phyloP scores from a whole-genome alignment of 1,284 basidiomycete genomes.

The Phylloboletellus chloephorus region DNA sequence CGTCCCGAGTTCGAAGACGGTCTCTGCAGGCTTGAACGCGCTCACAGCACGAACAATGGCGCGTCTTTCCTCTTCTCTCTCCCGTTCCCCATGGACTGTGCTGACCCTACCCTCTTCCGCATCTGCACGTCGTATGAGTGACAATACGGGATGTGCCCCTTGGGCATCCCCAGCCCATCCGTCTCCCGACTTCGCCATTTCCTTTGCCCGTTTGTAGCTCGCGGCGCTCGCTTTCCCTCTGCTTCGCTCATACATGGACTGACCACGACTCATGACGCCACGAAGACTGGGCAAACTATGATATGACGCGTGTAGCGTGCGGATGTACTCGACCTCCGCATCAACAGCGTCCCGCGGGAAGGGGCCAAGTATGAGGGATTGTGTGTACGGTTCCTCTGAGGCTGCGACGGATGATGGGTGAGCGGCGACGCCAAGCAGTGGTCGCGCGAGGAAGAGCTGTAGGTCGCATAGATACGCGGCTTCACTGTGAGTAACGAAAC shows the following conservation, averaged over 20 bases:
- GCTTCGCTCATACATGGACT: constrained; percentile 91
- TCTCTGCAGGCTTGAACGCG: constrained; percentile 83
- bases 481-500: constrained; percentile 82
- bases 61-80: constrained; percentile 54
- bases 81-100: constrained; percentile 21
- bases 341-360: constrained; percentile 80
- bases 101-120: constrained; percentile 31
- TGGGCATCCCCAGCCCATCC: constrained; percentile 67
- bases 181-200: constrained; percentile 67
- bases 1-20: constrained; percentile 86
- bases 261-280: constrained; percentile 87
- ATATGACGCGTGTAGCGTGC: constrained; percentile 61
- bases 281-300: constrained; percentile 69
- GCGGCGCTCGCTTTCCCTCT: constrained; percentile 85
- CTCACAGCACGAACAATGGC: constrained; percentile 73
- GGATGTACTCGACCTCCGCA: constrained; percentile 80
- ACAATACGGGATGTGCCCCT: constrained; percentile 64
- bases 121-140: constrained; percentile 32
- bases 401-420: constrained; percentile 30
- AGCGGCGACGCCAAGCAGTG: constrained; percentile 50
- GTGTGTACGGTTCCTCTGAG: constrained; percentile 58
- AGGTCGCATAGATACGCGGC: constrained; percentile 90
- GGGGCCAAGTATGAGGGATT: constrained; percentile 74
- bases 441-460: constrained; percentile 89
- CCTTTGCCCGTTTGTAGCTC: constrained; percentile 86